Conservation (phyloP, 2,329 filamentous ascomycete genomes). For the Trichoderma sp. region DNA sequence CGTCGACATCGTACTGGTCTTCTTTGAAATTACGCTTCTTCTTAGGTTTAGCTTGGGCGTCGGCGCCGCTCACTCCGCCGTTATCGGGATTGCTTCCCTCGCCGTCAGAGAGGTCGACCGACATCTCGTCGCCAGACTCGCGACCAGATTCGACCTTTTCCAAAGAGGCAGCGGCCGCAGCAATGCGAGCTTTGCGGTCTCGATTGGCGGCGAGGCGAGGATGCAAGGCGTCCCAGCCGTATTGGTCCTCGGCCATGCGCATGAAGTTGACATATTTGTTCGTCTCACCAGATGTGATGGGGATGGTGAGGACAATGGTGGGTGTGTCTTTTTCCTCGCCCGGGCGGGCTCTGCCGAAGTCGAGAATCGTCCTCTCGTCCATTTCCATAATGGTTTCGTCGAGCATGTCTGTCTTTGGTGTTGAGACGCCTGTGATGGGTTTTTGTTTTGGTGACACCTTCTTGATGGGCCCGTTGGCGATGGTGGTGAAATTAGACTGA, state of each 20-base stretch:
- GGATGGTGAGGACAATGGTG: slow-evolving; percentile 83
- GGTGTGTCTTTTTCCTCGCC: slow-evolving; percentile 65
- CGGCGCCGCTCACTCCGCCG: slow-evolving; percentile 63
- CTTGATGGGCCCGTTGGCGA: slow-evolving; percentile 49
- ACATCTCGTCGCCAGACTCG: slow-evolving; percentile 82
- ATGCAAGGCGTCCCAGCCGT: slow-evolving; percentile 92
- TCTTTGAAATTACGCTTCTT: slow-evolving; percentile 82
- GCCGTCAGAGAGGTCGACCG: slow-evolving; percentile 71
- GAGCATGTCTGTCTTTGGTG: slow-evolving; percentile 54
- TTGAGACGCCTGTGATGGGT: slow-evolving; percentile 45
- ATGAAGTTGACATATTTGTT: slow-evolving; percentile 97
- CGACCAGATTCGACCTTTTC: slow-evolving; percentile 73
- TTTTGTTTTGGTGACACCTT: slow-evolving; percentile 55
- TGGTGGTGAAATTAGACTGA: slow-evolving; percentile 48
- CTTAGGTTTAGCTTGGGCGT: slow-evolving; percentile 67
- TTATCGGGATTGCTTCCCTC: slow-evolving; percentile 91
- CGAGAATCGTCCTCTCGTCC: slow-evolving; percentile 61
- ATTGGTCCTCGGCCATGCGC: slow-evolving; percentile 87
- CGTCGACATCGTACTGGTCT: slow-evolving; percentile 82
- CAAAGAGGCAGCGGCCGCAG: slow-evolving; percentile 82
- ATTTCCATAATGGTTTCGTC: slow-evolving; percentile 51
- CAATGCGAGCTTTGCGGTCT: slow-evolving; percentile 84
- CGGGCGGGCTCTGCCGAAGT: slow-evolving; percentile 62
- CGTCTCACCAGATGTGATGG: slow-evolving; percentile 71
- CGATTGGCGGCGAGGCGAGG: slow-evolving; percentile 87